phyloP scores from a whole-genome alignment of 2,329 filamentous ascomycete species.

The Mycosphaerella arachidis region DNA sequence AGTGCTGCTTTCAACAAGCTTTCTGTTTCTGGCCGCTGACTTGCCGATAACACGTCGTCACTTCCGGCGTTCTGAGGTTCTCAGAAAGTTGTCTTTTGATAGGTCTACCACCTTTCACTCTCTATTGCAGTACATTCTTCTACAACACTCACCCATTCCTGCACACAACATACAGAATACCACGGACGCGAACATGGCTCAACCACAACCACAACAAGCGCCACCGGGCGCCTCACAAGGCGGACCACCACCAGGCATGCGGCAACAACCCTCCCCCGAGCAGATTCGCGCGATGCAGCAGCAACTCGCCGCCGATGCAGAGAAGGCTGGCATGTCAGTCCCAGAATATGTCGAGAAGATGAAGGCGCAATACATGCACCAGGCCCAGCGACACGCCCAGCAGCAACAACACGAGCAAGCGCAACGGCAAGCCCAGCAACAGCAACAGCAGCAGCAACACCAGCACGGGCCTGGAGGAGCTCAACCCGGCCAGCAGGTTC shows the following conservation, averaged over 20 bases:
- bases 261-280: constrained; percentile 65
- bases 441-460: constrained; percentile 33
- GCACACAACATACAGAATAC: neutral
- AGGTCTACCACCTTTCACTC: neutral
- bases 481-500: constrained; percentile 53
- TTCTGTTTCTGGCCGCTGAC: neutral
- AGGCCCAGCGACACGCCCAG: constrained; percentile 43
- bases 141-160: neutral
- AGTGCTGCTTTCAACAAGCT: neutral
- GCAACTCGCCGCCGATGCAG: constrained; percentile 75
- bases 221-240: constrained; percentile 5
- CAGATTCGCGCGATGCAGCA: constrained; percentile 81
- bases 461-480: constrained; percentile 35
- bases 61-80: neutral
- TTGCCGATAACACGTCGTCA: neutral
- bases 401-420: constrained; percentile 36
- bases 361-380: constrained; percentile 51
- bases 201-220: neutral
- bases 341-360: constrained; percentile 69
- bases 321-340: constrained; percentile 77
- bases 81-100: neutral
- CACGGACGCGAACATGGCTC: neutral
- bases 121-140: neutral
- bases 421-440: constrained; percentile 26
- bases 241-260: constrained; percentile 10